A percentile compares a stretch with the other conserved stretches of the same genome.
These are phyloP conservation scores for Centella asiatica DNA, from an alignment of 129 eudicot species.

Conservation along the genomic window DNA sequence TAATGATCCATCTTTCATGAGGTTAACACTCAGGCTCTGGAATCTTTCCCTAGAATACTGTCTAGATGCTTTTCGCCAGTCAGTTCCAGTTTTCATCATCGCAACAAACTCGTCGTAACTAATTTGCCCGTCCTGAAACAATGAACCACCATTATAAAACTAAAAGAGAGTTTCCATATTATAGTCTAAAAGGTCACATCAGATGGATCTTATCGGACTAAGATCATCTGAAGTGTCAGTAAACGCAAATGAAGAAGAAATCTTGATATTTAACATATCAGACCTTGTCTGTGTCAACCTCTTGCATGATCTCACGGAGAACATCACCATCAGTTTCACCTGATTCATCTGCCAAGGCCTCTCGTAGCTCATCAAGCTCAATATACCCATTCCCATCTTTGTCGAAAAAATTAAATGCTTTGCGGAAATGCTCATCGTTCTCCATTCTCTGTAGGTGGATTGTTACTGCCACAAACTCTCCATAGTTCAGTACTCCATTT, in stretches of 20 bases:
- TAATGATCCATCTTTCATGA: conserved; percentile 89
- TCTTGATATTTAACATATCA: background rate
- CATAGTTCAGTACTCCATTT: conserved; percentile 50
- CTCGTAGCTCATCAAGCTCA: conserved; percentile 41
- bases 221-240: no score
- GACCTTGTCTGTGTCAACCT: conserved; percentile 55
- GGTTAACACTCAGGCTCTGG: conserved; percentile 77
- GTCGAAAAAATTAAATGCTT: conserved; percentile 51
- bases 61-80: conserved; percentile 97
- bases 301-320: conserved; percentile 14
- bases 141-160: background rate
- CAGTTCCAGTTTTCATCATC: conserved; percentile 98
- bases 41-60: conserved; percentile 93
- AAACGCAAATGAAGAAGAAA: background rate
- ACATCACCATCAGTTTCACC: conserved; percentile 41
- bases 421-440: conserved; percentile 49
- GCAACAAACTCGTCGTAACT: conserved; percentile 89
- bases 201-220: no score
- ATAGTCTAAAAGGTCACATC: no score
- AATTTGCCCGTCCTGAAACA: conserved; percentile 72
- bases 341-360: conserved; percentile 43
- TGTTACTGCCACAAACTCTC: conserved; percentile 59
- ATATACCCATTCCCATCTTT: conserved; percentile 18
- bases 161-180: background rate
- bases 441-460: conserved; percentile 54